Evolutionary conservation across 257 asterid genomes (phyloP).

Genomic region (Ballota nigra): DNA sequence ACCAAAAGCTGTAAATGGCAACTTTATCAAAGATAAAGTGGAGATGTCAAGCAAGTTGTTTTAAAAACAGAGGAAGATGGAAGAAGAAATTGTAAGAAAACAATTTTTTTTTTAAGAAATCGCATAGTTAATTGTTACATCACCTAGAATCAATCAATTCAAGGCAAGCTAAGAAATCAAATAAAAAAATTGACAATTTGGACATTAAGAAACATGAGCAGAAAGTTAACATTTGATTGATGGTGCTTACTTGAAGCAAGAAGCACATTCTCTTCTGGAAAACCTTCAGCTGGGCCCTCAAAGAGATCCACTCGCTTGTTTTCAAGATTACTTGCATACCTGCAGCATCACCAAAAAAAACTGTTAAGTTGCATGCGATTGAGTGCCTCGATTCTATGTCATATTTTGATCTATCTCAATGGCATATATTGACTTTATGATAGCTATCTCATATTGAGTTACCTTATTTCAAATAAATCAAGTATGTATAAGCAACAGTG

Average conservation of each 20-base stretch:
- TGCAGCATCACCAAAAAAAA: constrained; percentile 36
- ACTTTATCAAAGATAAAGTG: constrained; percentile 9
- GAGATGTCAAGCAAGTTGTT: not conserved
- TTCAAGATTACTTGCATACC: constrained; percentile 85
- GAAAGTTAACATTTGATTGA: constrained; percentile 6
- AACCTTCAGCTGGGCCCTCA: constrained; percentile 93
- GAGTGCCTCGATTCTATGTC: constrained; percentile 4
- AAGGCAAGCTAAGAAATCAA: not conserved
- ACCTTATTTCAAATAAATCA: not conserved
- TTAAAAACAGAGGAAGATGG: not conserved
- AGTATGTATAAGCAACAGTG: not conserved
- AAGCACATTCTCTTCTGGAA: constrained; percentile 81
- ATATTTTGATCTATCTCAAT: constrained; percentile 1
- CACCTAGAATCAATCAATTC: not conserved
- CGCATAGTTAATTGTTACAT: not conserved
- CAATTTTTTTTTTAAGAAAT: too few relatives aligned
- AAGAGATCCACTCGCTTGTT: constrained; percentile 92
- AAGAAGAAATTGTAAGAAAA: not conserved
- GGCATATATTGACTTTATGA: not conserved
- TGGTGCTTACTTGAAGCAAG: constrained; percentile 83
- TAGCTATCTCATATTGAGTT: not conserved
- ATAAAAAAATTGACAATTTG: not conserved
- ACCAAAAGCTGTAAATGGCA: not conserved
- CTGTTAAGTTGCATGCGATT: not conserved
- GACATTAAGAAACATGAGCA: not conserved